phyloP scores from a whole-genome alignment of 2,329 filamentous ascomycete species.

The Capronia coronata region DNA sequence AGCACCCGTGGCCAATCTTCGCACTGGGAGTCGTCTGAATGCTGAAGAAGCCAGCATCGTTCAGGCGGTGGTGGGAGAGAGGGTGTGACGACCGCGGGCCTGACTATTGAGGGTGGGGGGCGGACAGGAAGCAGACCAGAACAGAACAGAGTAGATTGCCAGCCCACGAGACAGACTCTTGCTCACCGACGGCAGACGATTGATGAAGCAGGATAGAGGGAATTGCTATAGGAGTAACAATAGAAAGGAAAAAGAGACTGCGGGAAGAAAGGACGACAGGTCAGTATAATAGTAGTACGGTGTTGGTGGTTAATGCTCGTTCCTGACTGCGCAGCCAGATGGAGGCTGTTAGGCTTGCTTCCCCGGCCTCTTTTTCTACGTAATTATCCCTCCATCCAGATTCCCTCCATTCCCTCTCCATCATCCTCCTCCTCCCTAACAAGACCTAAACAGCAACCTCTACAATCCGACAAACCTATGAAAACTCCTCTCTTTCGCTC shows the following conservation, averaged over 20 bases:
- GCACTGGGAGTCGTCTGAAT: constrained; percentile 24
- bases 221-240: background rate
- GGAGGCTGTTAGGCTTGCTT: too few species aligned
- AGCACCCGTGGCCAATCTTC: constrained; percentile 26
- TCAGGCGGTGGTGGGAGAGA: background rate
- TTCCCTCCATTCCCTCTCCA: background rate
- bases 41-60: constrained; percentile 25
- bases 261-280: background rate
- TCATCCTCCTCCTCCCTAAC: background rate
- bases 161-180: background rate
- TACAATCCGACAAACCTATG: background rate
- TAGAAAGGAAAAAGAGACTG: background rate
- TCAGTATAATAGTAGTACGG: too few species aligned
- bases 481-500: background rate
- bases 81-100: background rate
- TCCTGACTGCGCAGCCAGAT: too few species aligned
- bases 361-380: too few species aligned
- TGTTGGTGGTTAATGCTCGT: too few species aligned
- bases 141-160: constrained; percentile 3
- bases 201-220: background rate
- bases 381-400: background rate
- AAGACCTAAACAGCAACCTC: background rate
- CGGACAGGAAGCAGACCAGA: background rate
- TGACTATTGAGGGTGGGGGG: background rate
- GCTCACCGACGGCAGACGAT: background rate